Conservation (phyloP, 208 protist species). For the Phytomonas francai region DNA sequence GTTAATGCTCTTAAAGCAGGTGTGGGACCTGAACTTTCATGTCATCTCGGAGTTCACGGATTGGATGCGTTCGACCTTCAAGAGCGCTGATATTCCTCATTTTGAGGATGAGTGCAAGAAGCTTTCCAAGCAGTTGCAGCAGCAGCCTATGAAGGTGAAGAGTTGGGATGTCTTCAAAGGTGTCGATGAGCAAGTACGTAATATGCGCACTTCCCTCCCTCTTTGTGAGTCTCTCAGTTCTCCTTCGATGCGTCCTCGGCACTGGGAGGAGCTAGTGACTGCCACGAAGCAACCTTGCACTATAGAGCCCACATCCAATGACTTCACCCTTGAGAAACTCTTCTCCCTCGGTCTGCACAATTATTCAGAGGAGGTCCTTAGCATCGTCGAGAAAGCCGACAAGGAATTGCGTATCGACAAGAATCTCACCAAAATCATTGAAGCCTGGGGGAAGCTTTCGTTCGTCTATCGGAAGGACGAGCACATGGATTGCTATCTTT, state of each 20-base stretch:
- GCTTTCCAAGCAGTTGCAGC: slow-evolving; percentile 89
- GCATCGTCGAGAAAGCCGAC: slow-evolving; percentile 95
- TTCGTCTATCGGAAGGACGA: slow-evolving; percentile 90
- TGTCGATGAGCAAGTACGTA: slow-evolving; percentile 90
- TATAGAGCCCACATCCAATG: slow-evolving; percentile 81
- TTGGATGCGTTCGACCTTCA: slow-evolving; percentile 93
- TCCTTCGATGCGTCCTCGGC: slow-evolving; percentile 92
- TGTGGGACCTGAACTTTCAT: slow-evolving; percentile 92
- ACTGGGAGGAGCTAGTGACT: slow-evolving; percentile 94
- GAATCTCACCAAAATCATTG: slow-evolving; percentile 93
- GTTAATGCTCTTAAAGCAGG: slow-evolving; percentile 88
- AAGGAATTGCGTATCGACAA: slow-evolving; percentile 97
- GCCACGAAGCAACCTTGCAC: slow-evolving; percentile 87
- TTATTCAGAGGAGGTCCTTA: slow-evolving; percentile 94
- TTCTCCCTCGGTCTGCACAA: slow-evolving; percentile 95
- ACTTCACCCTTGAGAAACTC: slow-evolving; percentile 94
- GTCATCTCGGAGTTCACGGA: slow-evolving; percentile 90
- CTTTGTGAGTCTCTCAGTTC: slow-evolving; percentile 90
- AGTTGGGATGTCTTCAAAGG: slow-evolving; percentile 91
- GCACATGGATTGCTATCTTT: slow-evolving; percentile 81
- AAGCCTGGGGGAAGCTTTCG: slow-evolving; percentile 90
- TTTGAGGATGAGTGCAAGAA: slow-evolving; percentile 94
- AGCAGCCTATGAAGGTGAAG: slow-evolving; percentile 92
- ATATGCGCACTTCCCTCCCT: slow-evolving; percentile 92
- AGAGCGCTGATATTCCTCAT: slow-evolving; percentile 85